phyloP scores from a whole-genome alignment of 2,329 filamentous ascomycete species.

The Ophiocordyceps camponoti-saundersi region DNA sequence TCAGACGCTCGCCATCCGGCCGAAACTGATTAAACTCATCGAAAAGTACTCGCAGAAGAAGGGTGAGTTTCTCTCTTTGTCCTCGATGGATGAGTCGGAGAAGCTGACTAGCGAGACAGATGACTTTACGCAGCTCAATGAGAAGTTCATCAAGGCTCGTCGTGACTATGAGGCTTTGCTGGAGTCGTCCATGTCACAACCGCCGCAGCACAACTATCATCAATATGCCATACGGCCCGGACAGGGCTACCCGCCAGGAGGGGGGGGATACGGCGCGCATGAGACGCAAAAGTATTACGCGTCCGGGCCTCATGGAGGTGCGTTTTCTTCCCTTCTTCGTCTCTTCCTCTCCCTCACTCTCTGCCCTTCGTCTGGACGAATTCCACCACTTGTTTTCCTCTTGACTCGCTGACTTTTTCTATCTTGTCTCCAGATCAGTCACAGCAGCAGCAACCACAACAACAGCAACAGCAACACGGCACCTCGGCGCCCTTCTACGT shows the following conservation, averaged over 20 bases:
- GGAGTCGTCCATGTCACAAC: conserved; percentile 90
- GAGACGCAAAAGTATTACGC: conserved; percentile 56
- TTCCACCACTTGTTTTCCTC: no score
- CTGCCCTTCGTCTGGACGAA: not conserved
- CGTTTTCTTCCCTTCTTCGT: conserved; percentile 1
- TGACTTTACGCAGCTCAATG: conserved; percentile 95
- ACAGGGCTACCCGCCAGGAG: conserved; percentile 24
- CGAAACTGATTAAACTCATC: conserved; percentile 94
- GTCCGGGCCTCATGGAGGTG: conserved; percentile 28
- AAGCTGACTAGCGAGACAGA: conserved; percentile 33
- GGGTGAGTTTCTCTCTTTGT: conserved; percentile 31
- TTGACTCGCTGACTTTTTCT: no score
- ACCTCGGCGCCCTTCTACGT: conserved; percentile 48
- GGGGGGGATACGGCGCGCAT: conserved; percentile 26
- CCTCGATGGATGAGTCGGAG: not conserved
- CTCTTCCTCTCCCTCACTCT: conserved; percentile 1
- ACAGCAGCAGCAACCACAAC: conserved; percentile 16
- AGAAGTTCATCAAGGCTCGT: conserved; percentile 98
- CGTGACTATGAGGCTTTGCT: conserved; percentile 93
- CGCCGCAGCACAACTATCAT: conserved; percentile 64
- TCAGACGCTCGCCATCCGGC: conserved; percentile 81
- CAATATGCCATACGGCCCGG: conserved; percentile 42
- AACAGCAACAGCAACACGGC: conserved; percentile 25
- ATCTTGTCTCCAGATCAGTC: conserved; percentile 13
- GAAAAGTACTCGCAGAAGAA: conserved; percentile 99